A percentile compares a stretch with the other conserved stretches of the same genome.
phyloP scores from a whole-genome alignment of 2,329 filamentous ascomycete genomes.

The Trichoderma aggressivum region DNA sequence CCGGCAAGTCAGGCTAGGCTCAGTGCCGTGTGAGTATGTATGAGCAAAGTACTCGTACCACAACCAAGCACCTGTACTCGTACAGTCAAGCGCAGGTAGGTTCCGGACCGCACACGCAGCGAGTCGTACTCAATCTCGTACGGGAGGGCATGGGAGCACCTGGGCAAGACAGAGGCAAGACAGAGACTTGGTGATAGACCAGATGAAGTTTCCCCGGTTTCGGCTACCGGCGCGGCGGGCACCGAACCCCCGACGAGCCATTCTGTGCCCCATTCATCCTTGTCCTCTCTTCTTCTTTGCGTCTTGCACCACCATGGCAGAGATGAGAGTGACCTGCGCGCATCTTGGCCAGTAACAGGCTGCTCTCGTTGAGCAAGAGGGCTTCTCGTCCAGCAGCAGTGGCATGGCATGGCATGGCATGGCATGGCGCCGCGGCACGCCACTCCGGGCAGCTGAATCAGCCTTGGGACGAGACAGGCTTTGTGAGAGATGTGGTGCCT shows the following conservation, averaged over 20 bases:
- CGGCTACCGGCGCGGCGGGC: conserved; percentile 18
- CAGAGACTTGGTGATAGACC: not conserved
- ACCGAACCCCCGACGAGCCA: conserved; percentile 7
- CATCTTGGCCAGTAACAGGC: not conserved
- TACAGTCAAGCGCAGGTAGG: not conserved
- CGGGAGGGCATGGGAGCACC: not conserved
- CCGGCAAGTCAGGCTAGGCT: not conserved
- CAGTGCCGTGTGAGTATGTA: not conserved
- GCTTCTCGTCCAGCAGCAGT: conserved; percentile 1
- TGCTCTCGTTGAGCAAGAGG: not conserved
- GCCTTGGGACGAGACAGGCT: not conserved
- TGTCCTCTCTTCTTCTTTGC: not conserved
- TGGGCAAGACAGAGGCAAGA: not conserved
- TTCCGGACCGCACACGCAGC: not conserved
- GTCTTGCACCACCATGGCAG: not conserved
- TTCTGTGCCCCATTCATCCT: conserved; percentile 1
- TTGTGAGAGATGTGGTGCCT: conserved; percentile 13
- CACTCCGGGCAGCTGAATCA: conserved; percentile 17
- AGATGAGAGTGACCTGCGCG: not conserved
- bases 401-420: not conserved
- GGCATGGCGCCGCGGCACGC: conserved; percentile 8
- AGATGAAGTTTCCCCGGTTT: conserved; percentile 15
- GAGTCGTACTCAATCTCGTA: not conserved
- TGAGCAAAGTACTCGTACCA: too few species aligned
- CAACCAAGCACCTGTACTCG: not conserved